phyloP scores from a whole-genome alignment of 202 grass and related monocot species.

The Schoenoplectus tabernaemontani region DNA sequence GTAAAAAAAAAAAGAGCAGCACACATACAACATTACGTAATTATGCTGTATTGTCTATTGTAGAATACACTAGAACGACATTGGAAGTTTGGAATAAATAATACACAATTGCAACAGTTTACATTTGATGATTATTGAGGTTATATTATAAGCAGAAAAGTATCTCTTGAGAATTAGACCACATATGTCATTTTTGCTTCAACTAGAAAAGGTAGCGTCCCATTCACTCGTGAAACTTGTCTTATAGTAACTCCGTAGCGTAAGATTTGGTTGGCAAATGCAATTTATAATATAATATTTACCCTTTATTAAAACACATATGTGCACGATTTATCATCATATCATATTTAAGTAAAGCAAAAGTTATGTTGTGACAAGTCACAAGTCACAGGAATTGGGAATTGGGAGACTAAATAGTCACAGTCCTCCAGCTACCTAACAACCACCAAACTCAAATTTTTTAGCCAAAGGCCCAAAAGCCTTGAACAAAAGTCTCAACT shows the following conservation, averaged over 20 bases:
- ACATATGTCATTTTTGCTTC: constrained; percentile 8
- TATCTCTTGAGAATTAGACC: background rate
- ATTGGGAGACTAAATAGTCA: constrained; percentile 8
- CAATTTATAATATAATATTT: background rate
- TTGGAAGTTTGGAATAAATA: no score
- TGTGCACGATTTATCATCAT: background rate
- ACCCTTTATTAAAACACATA: background rate
- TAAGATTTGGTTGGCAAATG: constrained; percentile 8
- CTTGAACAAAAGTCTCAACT: constrained; percentile 7
- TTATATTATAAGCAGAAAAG: background rate
- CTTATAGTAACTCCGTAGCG: background rate
- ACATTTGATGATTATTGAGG: background rate
- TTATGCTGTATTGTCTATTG: no score
- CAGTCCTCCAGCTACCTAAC: constrained; percentile 19
- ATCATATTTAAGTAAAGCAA: constrained; percentile 16
- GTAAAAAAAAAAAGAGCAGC: no score
- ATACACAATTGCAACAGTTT: background rate
- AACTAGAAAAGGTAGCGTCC: background rate
- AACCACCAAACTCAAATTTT: constrained; percentile 18
- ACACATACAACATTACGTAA: no score
- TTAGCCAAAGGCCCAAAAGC: background rate
- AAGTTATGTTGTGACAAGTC: constrained; percentile 1
- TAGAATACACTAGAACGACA: background rate
- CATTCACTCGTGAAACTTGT: background rate
- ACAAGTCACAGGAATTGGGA: background rate